Evolutionary conservation across 108 stramenopile genomes (phyloP), one percentile per base, ranked within the genome.

Genomic region (Ochromonas danica): DNA sequence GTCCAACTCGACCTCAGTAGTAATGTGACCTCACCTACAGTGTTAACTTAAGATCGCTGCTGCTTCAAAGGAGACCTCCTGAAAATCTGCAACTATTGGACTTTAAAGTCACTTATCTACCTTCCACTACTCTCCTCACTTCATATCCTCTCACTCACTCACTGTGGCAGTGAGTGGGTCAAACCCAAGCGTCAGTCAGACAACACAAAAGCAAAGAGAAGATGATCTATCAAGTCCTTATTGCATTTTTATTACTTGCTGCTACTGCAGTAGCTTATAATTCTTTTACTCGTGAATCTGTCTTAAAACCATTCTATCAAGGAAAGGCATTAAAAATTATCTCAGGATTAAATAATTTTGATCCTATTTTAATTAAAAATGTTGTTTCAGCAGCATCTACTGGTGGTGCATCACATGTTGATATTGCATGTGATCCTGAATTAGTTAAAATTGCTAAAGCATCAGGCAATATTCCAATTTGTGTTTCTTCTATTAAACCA

Each of bases 321-420:
- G 83, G 83, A 36, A 84, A 84, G 22, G 85, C 85, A 3, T 79
- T 86, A 41, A 85, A 86, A 79, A 33, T 67, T 36, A 86, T 86
- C 36, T 82, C 84, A 30, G 85, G 85, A 17, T 78, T 86, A 27
- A 82, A 78, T 40, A 86, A 86, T 70, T 86, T 86, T 81, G 84
- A 86, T 39, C 70, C 42, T 30, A 84, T 82, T 43, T 78, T 80
- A 0, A 83, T 86, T 42, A n/a, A 70, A 62, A 85, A 85, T 81
- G 84, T 86, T 17, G 84, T 83, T 0, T 22, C 42, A 42, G 85
- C 85, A 17, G 81, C 85, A 1, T 62, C 62, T 28, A 67, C 78
- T 0, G 85, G 85, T 42, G 85, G 85, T 1, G 85, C 84, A 40
- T 85, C 85, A 10, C 85, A 86, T 71, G 41, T 86, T 67, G 85